These are phyloP conservation scores for Phytophthora citrophthora DNA, from an alignment of 352 stramenopile species.

Conservation along the genomic window DNA sequence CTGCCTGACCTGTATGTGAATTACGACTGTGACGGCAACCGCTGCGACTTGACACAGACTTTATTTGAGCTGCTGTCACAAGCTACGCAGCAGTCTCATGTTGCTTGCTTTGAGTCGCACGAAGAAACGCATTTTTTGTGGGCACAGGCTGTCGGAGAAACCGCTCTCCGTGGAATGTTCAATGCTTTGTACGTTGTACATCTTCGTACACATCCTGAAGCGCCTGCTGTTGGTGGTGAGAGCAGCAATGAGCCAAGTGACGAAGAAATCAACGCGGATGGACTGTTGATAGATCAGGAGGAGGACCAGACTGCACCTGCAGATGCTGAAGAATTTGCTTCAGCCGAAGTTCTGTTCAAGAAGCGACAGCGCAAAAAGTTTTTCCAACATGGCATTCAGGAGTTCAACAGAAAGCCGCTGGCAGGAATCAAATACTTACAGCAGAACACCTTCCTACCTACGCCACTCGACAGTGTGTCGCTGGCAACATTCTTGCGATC, in stretches of 20 bases:
- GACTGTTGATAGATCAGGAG: slow-evolving; percentile 37
- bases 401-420: slow-evolving; percentile 96
- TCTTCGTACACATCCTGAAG: slow-evolving; percentile 51
- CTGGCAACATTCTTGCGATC: slow-evolving; percentile 90
- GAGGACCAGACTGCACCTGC: slow-evolving; percentile 6
- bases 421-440: slow-evolving; percentile 90
- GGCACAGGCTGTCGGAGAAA: slow-evolving; percentile 70
- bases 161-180: slow-evolving; percentile 71
- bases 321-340: slow-evolving; percentile 40
- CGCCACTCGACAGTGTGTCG: slow-evolving; percentile 71
- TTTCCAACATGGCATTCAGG: slow-evolving; percentile 86
- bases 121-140: slow-evolving; percentile 77
- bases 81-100: slow-evolving; percentile 66
- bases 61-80: slow-evolving; percentile 95
- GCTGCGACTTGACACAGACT: slow-evolving; percentile 90
- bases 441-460: slow-evolving; percentile 78
- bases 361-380: slow-evolving; percentile 82
- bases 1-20: slow-evolving; percentile 98
- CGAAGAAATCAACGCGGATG: slow-evolving; percentile 40
- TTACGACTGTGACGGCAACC: slow-evolving; percentile 99
- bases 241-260: slow-evolving; percentile 33
- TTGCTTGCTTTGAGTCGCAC: slow-evolving; percentile 72
- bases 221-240: slow-evolving; percentile 7
- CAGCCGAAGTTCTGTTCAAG: slow-evolving; percentile 57
- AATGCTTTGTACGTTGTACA: slow-evolving; percentile 83